These are phyloP conservation scores for Berkeleyomyces basicola DNA, from an alignment of 2,329 filamentous ascomycete species.

Conservation along the genomic window DNA sequence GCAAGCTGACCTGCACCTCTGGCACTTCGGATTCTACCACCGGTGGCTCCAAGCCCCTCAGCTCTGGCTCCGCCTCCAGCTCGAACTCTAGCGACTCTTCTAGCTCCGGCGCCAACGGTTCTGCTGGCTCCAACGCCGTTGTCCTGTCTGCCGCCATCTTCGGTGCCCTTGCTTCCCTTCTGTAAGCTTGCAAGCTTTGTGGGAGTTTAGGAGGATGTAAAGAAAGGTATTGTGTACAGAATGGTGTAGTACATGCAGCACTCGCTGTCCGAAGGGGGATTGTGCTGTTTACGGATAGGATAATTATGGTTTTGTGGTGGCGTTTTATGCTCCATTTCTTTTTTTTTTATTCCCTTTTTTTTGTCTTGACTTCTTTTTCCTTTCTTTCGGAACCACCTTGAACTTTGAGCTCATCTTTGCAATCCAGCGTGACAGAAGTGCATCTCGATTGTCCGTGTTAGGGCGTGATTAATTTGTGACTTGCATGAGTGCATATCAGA, in stretches of 20 bases:
- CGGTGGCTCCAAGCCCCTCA: slow-evolving; percentile 20
- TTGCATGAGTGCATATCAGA: neutral
- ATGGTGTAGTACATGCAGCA: neutral
- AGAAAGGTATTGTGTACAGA: neutral
- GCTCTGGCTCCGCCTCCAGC: slow-evolving; percentile 16
- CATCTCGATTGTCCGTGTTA: neutral
- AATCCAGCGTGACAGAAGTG: neutral
- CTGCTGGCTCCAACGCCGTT: slow-evolving; percentile 29
- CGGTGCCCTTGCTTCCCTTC: slow-evolving; percentile 32
- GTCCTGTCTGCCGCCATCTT: slow-evolving; percentile 31
- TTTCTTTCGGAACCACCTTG: slow-evolving; percentile 7
- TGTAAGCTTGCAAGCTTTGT: slow-evolving; percentile 25
- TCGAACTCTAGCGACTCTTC: slow-evolving; percentile 18
- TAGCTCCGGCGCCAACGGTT: slow-evolving; percentile 25
- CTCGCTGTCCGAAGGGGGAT: neutral
- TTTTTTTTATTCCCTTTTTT: slow-evolving; percentile 7
- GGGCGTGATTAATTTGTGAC: neutral
- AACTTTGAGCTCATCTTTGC: slow-evolving; percentile 1
- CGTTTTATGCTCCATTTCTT: slow-evolving; percentile 10
- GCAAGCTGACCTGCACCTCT: slow-evolving; percentile 30
- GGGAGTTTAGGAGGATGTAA: neutral
- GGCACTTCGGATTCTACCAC: slow-evolving; percentile 37
- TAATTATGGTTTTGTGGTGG: slow-evolving; percentile 10
- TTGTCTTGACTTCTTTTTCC: slow-evolving; percentile 6
- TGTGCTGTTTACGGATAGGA: slow-evolving; percentile 7